phyloP scores from a whole-genome alignment of 768 basidiomycete genomes.

The Lentinula aciculospora region DNA sequence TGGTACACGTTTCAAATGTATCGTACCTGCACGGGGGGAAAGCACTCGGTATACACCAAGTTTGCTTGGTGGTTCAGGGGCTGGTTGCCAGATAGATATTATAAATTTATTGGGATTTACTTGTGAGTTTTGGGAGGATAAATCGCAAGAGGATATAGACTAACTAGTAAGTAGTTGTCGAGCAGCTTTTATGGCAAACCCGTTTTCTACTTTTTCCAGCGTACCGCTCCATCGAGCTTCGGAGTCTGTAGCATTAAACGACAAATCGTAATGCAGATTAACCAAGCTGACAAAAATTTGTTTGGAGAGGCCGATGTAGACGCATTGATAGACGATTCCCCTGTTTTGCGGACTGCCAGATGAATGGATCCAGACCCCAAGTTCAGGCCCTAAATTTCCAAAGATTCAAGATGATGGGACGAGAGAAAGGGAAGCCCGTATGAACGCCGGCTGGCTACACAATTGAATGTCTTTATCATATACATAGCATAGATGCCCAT shows the following conservation, averaged over 20 bases:
- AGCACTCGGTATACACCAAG: constrained; percentile 26
- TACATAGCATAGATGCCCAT: no score
- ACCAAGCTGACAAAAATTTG: background rate
- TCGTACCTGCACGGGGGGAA: constrained; percentile 22
- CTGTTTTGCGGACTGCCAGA: no score
- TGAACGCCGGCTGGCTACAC: no score
- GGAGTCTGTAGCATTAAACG: background rate
- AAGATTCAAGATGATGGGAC: no score
- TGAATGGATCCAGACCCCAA: no score
- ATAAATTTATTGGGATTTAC: background rate
- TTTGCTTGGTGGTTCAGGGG: constrained; percentile 15
- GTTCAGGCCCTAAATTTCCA: no score
- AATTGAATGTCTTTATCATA: no score
- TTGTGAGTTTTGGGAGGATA: background rate
- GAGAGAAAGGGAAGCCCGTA: no score
- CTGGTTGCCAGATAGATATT: constrained; percentile 3
- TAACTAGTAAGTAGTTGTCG: background rate
- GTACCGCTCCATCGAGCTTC: background rate
- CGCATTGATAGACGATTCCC: background rate
- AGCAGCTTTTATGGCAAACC: background rate
- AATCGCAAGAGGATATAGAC: background rate
- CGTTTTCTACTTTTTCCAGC: background rate
- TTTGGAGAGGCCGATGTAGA: background rate
- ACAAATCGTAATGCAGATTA: background rate
- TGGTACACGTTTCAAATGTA: background rate